Conservation (phyloP, 306 rosid genomes). For the Corylus avellana region DNA sequence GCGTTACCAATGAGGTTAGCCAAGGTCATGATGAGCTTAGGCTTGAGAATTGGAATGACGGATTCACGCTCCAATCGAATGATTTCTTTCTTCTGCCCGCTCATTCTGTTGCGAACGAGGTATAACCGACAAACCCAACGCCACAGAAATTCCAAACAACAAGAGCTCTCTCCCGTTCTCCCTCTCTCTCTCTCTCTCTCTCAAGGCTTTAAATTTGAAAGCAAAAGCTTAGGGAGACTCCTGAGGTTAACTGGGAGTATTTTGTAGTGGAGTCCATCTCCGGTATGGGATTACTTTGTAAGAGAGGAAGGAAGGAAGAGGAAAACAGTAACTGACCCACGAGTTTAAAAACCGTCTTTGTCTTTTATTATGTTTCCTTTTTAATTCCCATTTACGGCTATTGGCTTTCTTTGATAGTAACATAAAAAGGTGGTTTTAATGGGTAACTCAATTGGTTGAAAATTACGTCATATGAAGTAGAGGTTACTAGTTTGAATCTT, state of each 20-base stretch:
- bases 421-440: too few relatives aligned
- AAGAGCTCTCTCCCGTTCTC: neutral
- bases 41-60: constrained; percentile 85
- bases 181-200: neutral
- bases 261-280: neutral
- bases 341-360: neutral
- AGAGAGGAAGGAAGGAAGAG: neutral
- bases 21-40: constrained; percentile 73
- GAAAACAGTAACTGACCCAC: neutral
- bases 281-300: neutral
- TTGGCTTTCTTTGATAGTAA: too few relatives aligned
- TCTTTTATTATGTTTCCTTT: too few relatives aligned
- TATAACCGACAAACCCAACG: neutral
- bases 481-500: too few relatives aligned
- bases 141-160: neutral
- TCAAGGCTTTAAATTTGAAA: neutral
- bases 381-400: too few relatives aligned
- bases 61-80: constrained; percentile 90
- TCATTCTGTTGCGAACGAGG: constrained; percentile 19
- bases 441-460: too few relatives aligned
- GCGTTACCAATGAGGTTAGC: constrained; percentile 78
- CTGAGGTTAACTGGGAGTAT: neutral
- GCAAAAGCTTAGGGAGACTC: neutral
- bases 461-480: too few relatives aligned
- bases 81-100: constrained; percentile 46